Conservation (phyloP, 352 stramenopile species). For the Globisporangium alternatum region DNA sequence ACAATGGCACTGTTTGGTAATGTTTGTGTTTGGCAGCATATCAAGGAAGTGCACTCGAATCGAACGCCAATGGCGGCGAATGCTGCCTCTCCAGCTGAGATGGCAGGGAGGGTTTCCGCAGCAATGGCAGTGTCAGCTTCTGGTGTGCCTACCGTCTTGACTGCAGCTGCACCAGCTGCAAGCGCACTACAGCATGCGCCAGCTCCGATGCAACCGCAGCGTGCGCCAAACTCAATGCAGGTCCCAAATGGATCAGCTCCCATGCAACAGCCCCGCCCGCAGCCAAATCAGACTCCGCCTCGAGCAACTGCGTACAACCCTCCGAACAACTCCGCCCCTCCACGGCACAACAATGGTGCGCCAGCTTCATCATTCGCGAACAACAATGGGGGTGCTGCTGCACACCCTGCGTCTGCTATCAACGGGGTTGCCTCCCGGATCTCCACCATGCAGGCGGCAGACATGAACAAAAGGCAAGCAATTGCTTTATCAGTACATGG, state of each 20-base stretch:
- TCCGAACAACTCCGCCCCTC: not conserved
- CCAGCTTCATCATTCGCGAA: slow-evolving; percentile 3
- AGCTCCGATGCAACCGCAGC: not conserved
- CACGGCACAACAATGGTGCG: slow-evolving; percentile 3
- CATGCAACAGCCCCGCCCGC: not conserved
- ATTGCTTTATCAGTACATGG: slow-evolving; percentile 9
- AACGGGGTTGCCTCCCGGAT: slow-evolving; percentile 27
- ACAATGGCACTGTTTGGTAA: not conserved
- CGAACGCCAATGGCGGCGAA: slow-evolving; percentile 20
- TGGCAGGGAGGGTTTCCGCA: slow-evolving; percentile 20
- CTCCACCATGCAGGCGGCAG: slow-evolving; percentile 30
- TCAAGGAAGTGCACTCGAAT: slow-evolving; percentile 74
- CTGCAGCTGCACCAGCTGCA: not conserved
- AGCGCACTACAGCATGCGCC: not conserved
- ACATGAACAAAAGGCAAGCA: slow-evolving; percentile 25
- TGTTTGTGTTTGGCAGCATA: slow-evolving; percentile 28
- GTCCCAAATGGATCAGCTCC: not conserved
- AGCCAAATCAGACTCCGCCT: slow-evolving; percentile 10
- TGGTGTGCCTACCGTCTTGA: slow-evolving; percentile 12
- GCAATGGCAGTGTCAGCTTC: slow-evolving; percentile 16
- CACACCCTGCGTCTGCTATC: slow-evolving; percentile 19
- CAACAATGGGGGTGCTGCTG: not conserved
- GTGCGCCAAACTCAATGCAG: not conserved
- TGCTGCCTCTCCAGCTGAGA: slow-evolving; percentile 13
- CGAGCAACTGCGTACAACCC: not conserved